Percentiles rank a stretch among this genome's conserved stretches.
Evolutionary conservation across 1,284 basidiomycete genomes (phyloP).

Genomic region (Trametes sp.): DNA sequence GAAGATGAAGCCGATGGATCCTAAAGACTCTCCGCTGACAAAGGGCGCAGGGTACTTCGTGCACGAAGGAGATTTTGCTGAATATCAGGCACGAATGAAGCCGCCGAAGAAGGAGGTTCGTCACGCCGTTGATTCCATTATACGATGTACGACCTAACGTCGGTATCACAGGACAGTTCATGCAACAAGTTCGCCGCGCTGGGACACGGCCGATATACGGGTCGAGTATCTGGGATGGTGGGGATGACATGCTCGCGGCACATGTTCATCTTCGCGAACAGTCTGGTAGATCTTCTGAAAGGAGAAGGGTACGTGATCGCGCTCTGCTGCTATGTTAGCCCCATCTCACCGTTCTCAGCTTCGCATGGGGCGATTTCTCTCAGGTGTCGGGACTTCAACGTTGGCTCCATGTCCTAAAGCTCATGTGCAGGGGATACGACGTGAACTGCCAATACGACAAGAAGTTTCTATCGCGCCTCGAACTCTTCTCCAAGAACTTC

Average conservation of each 20-base stretch:
- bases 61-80: slow-evolving; percentile 14
- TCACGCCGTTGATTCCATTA: neutral
- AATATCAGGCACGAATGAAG: neutral
- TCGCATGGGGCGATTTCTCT: neutral
- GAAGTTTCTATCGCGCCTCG: neutral
- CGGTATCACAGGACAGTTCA: neutral
- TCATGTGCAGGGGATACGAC: slow-evolving; percentile 8
- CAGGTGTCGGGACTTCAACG: neutral
- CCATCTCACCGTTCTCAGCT: neutral
- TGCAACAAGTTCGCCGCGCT: slow-evolving; percentile 18
- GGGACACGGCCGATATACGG: slow-evolving; percentile 10
- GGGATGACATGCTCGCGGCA: slow-evolving; percentile 9
- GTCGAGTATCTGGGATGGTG: slow-evolving; percentile 3
- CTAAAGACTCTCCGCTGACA: slow-evolving; percentile 16
- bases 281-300: slow-evolving; percentile 1
- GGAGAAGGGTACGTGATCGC: slow-evolving; percentile 9
- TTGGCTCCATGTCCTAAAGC: neutral
- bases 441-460: slow-evolving; percentile 20
- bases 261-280: slow-evolving; percentile 7
- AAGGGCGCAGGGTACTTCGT: slow-evolving; percentile 9
- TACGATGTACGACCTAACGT: too few species aligned
- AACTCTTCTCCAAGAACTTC: neutral
- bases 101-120: slow-evolving; percentile 1
- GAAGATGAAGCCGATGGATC: slow-evolving; percentile 24
- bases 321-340: neutral